phyloP scores from a whole-genome alignment of 805 yeast genomes.

The Teunomyces funiuensis region DNA sequence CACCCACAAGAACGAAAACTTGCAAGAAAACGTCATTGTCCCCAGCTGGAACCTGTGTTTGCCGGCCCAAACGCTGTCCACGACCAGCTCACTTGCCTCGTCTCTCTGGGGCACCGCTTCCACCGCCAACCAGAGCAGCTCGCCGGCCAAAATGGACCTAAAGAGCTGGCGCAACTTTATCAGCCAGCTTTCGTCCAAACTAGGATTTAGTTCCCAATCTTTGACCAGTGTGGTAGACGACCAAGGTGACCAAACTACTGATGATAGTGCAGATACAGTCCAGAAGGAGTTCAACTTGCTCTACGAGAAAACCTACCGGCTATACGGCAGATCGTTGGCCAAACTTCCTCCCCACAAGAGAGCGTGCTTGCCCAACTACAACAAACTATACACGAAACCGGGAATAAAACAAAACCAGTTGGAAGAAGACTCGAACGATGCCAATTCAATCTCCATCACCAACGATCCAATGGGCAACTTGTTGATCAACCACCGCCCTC shows the following conservation, averaged over 20 bases:
- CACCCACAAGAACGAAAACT: slow-evolving; percentile 45
- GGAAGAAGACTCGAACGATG: slow-evolving; percentile 29
- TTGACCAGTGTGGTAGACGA: slow-evolving; percentile 25
- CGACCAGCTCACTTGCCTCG: slow-evolving; percentile 16
- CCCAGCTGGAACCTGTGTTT: slow-evolving; percentile 44
- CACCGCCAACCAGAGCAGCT: slow-evolving; percentile 22
- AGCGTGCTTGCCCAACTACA: slow-evolving; percentile 41
- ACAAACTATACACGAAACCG: slow-evolving; percentile 25
- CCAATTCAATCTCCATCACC: slow-evolving; percentile 36
- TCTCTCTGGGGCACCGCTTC: slow-evolving; percentile 25
- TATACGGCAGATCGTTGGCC: slow-evolving; percentile 38
- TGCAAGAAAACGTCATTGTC: slow-evolving; percentile 39
- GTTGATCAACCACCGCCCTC: slow-evolving; percentile 31
- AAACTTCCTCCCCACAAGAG: slow-evolving; percentile 36
- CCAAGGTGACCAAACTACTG: slow-evolving; percentile 12
- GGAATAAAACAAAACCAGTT: slow-evolving; percentile 22
- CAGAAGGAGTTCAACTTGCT: slow-evolving; percentile 33
- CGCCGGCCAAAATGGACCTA: slow-evolving; percentile 27
- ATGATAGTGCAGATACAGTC: slow-evolving; percentile 12
- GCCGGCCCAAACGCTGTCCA: slow-evolving; percentile 24
- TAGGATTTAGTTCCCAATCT: slow-evolving; percentile 36
- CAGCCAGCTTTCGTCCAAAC: slow-evolving; percentile 30
- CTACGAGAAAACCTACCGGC: slow-evolving; percentile 36
- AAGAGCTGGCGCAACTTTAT: slow-evolving; percentile 37
- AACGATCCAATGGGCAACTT: slow-evolving; percentile 44